A percentile compares a stretch with the other conserved stretches of the same genome.
phyloP scores from a whole-genome alignment of 257 asterid genomes.

The Solanum chilense region DNA sequence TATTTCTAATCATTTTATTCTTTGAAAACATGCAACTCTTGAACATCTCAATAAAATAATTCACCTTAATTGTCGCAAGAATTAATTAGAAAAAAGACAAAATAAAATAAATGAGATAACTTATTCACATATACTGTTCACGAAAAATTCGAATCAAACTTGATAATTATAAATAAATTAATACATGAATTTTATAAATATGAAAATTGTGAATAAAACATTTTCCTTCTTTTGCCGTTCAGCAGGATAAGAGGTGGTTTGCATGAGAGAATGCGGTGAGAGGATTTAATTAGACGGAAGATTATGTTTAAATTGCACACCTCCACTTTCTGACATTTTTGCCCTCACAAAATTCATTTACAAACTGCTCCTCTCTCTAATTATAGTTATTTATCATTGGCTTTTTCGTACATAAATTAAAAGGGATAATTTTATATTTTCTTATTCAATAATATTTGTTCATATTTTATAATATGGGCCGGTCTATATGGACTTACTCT shows the following conservation, averaged over 20 bases:
- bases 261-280: constrained; percentile 5
- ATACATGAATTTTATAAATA: neutral
- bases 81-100: neutral
- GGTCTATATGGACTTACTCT: too few species aligned
- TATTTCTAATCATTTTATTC: neutral
- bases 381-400: too few species aligned
- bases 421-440: too few species aligned
- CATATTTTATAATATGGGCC: too few species aligned
- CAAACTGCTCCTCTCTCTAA: neutral
- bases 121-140: neutral
- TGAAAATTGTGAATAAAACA: neutral
- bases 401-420: too few species aligned
- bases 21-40: neutral
- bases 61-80: neutral
- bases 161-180: neutral
- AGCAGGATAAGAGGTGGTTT: neutral
- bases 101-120: neutral
- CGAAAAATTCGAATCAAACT: neutral
- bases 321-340: neutral
- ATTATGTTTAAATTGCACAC: neutral
- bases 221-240: neutral
- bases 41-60: neutral
- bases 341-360: neutral
- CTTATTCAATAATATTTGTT: too few species aligned
- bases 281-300: neutral